These are phyloP conservation scores for Acanthamoeba healyi DNA, from an alignment of 208 protist genomes.

Conservation along the genomic window DNA sequence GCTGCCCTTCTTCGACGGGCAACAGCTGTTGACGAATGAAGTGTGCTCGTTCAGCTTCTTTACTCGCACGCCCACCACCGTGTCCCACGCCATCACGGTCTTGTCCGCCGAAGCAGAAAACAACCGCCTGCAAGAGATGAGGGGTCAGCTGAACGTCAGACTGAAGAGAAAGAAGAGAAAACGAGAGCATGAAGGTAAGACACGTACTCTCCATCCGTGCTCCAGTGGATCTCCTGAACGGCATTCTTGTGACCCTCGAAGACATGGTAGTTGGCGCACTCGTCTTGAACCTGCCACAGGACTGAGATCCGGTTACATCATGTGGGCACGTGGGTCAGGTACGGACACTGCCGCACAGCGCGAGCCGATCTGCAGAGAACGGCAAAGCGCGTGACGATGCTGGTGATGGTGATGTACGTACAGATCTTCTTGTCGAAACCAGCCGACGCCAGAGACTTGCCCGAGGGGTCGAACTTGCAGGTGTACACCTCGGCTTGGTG, in stretches of 20 bases:
- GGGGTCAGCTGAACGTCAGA: too few relatives aligned
- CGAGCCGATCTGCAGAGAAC: neutral
- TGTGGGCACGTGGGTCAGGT: too few relatives aligned
- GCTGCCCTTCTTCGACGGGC: conserved; percentile 73
- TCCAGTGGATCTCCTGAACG: conserved; percentile 87
- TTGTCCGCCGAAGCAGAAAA: conserved; percentile 87
- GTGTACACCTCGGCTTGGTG: conserved; percentile 85
- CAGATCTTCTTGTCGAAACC: conserved; percentile 89
- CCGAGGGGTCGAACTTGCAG: conserved; percentile 85
- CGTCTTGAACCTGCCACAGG: conserved; percentile 88
- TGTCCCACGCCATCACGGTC: conserved; percentile 86
- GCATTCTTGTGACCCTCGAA: conserved; percentile 87
- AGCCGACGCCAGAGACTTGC: conserved; percentile 83
- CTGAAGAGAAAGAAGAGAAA: neutral
- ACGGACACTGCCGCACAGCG: neutral
- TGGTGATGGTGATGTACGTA: too few relatives aligned
- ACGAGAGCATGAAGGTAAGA: neutral
- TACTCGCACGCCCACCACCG: conserved; percentile 77
- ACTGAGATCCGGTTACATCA: conserved; percentile 60
- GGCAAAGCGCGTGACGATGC: too few relatives aligned
- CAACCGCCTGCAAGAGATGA: conserved; percentile 71
- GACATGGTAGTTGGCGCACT: conserved; percentile 87
- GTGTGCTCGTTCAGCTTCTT: conserved; percentile 86
- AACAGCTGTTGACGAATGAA: conserved; percentile 83
- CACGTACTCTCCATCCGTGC: conserved; percentile 74